Conservation (phyloP, 129 eudicot genomes). For the Flaveria brownii region DNA sequence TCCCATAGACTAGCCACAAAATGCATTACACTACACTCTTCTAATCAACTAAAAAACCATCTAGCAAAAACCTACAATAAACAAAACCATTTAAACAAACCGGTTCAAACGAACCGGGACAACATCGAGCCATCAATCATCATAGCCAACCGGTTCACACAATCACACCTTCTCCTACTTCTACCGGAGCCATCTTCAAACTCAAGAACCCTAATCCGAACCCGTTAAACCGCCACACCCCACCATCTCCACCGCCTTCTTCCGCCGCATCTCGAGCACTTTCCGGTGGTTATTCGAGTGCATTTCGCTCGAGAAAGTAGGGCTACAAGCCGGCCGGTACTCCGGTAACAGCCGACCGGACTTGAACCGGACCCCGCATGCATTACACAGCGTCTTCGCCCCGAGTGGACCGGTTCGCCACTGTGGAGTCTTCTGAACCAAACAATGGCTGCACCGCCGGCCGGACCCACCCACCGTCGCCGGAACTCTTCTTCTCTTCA, state of each 20-base stretch:
- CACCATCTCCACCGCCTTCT: conserved; percentile 58
- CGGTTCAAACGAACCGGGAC: conserved; percentile 22
- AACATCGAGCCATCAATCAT: not conserved
- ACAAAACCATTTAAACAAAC: conserved; percentile 2
- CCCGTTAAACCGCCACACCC: conserved; percentile 10
- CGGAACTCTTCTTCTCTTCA: conserved; percentile 33
- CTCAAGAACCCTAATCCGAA: conserved; percentile 51
- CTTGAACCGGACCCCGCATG: conserved; percentile 91
- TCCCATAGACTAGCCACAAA: not conserved
- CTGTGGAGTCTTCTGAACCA: conserved; percentile 86
- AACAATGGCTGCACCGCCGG: conserved; percentile 69
- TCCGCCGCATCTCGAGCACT: conserved; percentile 85
- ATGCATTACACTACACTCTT: not conserved
- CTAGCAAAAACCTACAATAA: conserved; percentile 3
- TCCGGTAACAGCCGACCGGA: conserved; percentile 93
- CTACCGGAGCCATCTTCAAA: conserved; percentile 16
- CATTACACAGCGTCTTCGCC: conserved; percentile 83
- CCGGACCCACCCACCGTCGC: conserved; percentile 23
- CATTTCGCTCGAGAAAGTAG: conserved; percentile 60
- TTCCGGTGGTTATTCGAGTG: conserved; percentile 91
- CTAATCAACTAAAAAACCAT: not conserved
- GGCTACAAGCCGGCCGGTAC: conserved; percentile 92
- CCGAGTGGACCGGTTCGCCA: conserved; percentile 97
- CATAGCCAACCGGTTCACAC: conserved; percentile 40
- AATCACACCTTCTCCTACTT: conserved; percentile 17